Base-by-base conservation (phyloP, 768 basidiomycete genomes). In the Termitomyces sp. region DNA sequence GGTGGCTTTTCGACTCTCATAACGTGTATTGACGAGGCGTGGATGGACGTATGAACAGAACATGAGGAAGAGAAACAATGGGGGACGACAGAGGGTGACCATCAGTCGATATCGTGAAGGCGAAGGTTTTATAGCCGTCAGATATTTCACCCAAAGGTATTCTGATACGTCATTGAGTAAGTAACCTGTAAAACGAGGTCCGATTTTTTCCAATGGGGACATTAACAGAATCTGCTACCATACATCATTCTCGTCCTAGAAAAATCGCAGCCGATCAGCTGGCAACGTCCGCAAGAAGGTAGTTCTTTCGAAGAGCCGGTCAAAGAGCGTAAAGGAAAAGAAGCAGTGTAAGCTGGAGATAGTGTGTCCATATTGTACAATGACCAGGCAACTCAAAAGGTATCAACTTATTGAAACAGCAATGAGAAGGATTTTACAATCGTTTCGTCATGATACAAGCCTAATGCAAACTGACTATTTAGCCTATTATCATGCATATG, bases 101-200 rank as follows among this genome's bases (percentile, higher is more conserved):
- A 8, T 72, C 72, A 19, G 63, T 69, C 11, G 70, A 60, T 4
- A 66, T 70, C 16, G 76, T 77, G 30, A 79, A 60, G 3, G 67
- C 60, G 52, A 67, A 77, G 2, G 73, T 72, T 8, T 59, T 57
- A 51, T 77, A 78, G 37, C 67, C 64, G 2, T 61, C 49, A 1
- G 71, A 70, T 4, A 76, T 61, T 30, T 64, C 59, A 12, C 69
- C 73, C 0, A 76, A 59, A 12, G 77, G 76, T 41, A 76, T 66
- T 19, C 64, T 66, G 11, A 78, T 58, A 47, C 63, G 66, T 73
- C 73, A 78, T 56, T 70, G 67, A 0, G 65, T 67, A 52, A 66
- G n/a, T n/a, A n/a, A n/a, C 63, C 70, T 70, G 54, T 5, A 58
- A 55, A 5, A 32, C 54, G 12, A 10, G 25, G 27, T 39, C 35